Evolutionary conservation across 805 yeast genomes (phyloP), one percentile per base, ranked within the genome.

Genomic region (Zygosaccharomyces rouxii): DNA sequence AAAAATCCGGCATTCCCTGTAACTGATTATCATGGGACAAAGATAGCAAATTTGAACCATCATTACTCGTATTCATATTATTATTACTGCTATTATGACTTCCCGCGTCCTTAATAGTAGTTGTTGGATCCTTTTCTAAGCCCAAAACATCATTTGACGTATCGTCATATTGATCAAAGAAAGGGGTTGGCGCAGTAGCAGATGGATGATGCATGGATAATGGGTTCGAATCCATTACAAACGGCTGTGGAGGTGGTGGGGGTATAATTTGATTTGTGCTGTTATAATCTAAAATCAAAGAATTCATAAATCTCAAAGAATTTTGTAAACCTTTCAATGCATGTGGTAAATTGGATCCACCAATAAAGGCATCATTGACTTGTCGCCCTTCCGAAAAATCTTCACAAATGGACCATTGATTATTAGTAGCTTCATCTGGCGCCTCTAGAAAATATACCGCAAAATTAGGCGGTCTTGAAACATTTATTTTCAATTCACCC

Each of bases 361-460:
- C 81, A 26, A 74, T 70, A 60, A 71, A 80, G 0, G 94, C 92
- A 49, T 75, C 76, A 47, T 79, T 80, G 5, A 86, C 94, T 61
- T 86, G 92, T 58, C 84, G 89, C 11, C 87, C 90, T 58, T 86
- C 94, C 50, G 88, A 81, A 55, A 86, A 86, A 66, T 86, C 95
- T 49, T 84, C 92, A 66, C 92, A 85, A 22, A 84, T 81, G 1
- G 86, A 81, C 67, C 67, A 62, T 42, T 60, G 67, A 38, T 55
- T 59, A 31, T 48, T 51, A 22, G 48, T 49, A 29, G 50, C 44
- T 51, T 78, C 76, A 26, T 62, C 60, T 29, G 81, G 74, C 7
- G 74, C 74, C 45, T 70, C 70, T 49, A 81, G 70, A 62, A 85
- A 86, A 58, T 82, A 83, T 1, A 86, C 94, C 0, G 90, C 87